Percentiles rank a stretch among this genome's conserved stretches.
Conservation (phyloP, 202 grass and related monocot genomes). For the Zoysia matrella region DNA sequence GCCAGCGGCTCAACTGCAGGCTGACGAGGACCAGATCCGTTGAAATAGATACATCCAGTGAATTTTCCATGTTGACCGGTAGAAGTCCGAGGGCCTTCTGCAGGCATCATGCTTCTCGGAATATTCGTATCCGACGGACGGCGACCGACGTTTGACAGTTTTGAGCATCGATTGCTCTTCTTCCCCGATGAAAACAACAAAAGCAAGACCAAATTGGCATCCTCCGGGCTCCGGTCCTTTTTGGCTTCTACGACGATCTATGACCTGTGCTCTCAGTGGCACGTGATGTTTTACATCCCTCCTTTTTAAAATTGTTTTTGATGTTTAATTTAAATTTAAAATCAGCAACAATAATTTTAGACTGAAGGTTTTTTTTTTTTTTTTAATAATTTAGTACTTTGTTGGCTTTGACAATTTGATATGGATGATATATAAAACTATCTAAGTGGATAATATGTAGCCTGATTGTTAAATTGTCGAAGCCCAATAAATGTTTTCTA, state of each 20-base stretch:
- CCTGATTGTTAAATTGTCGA: no score
- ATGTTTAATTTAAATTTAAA: no score
- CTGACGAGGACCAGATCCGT: constrained; percentile 12
- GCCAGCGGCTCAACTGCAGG: background rate
- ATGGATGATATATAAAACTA: no score
- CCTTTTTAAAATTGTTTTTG: no score
- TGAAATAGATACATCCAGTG: background rate
- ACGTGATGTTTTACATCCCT: background rate
- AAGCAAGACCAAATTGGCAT: constrained; percentile 23
- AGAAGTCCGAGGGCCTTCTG: background rate
- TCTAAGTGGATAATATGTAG: no score
- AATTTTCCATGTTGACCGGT: constrained; percentile 18
- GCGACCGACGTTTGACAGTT: constrained; percentile 10
- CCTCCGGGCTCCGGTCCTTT: background rate
- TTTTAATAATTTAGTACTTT: no score
- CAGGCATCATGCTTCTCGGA: background rate
- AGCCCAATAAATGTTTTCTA: no score
- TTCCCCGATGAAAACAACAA: background rate
- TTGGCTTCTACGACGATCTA: background rate
- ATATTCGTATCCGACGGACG: constrained; percentile 28
- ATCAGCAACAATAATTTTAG: no score
- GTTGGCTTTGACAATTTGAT: no score
- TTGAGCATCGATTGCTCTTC: background rate
- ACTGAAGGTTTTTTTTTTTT: background rate
- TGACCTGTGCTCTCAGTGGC: background rate